phyloP scores from a whole-genome alignment of 768 basidiomycete species.

The Stropharia rugosoannulata region DNA sequence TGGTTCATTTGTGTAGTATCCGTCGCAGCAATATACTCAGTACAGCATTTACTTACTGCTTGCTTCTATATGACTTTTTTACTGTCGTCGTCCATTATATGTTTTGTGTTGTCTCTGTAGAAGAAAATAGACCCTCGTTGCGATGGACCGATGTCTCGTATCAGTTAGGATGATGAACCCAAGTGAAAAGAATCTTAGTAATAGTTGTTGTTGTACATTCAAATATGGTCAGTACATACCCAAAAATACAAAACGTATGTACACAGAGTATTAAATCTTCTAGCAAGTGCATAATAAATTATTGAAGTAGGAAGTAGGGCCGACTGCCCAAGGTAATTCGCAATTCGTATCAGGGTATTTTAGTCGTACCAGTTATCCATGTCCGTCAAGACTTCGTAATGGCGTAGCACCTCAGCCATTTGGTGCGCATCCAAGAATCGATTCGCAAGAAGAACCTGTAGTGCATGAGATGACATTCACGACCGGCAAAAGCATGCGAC shows the following conservation, averaged over 20 bases:
- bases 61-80: neutral
- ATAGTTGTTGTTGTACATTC: no score
- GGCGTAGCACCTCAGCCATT: conserved; percentile 46
- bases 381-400: conserved; percentile 55
- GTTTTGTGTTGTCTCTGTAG: neutral
- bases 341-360: no score
- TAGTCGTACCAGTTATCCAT: conserved; percentile 39
- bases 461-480: neutral
- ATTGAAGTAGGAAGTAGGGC: no score
- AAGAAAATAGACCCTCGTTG: neutral
- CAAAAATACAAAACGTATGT: no score
- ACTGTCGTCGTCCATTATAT: neutral
- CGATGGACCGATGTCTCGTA: neutral
- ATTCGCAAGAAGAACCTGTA: conserved; percentile 52
- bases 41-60: neutral
- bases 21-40: neutral
- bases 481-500: conserved; percentile 13
- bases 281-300: no score
- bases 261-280: no score
- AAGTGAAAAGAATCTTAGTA: no score
- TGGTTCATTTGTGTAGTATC: neutral
- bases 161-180: no score
- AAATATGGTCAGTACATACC: no score
- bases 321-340: no score
- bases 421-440: conserved; percentile 51